phyloP scores from a whole-genome alignment of 345 rosid species.

The Cochlearia excelsa region DNA sequence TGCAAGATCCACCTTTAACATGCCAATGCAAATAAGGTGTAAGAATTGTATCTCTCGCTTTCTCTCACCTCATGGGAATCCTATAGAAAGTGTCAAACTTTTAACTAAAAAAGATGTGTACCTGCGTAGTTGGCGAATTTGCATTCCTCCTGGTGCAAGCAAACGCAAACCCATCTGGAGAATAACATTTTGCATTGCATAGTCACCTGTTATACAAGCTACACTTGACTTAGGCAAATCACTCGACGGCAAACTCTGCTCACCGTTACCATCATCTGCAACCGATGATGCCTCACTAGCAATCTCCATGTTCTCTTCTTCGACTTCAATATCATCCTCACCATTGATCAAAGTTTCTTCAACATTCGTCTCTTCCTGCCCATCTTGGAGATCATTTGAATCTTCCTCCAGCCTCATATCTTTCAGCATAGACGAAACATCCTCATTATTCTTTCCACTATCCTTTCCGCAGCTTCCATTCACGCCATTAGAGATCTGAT shows the following conservation, averaged over 20 bases:
- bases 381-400: conserved; percentile 47
- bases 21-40: conserved; percentile 10
- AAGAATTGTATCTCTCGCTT: conserved; percentile 12
- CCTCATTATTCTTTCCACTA: conserved; percentile 33
- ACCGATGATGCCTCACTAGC: conserved; percentile 49
- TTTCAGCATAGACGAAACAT: conserved; percentile 48
- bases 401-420: conserved; percentile 77
- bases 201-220: conserved; percentile 90
- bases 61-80: too few species aligned
- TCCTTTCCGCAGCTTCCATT: conserved; percentile 29
- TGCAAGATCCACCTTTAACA: conserved; percentile 77
- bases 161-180: conserved; percentile 93
- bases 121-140: conserved; percentile 85
- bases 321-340: conserved; percentile 30
- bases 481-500: conserved; percentile 27
- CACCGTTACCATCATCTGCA: conserved; percentile 69
- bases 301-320: conserved; percentile 46
- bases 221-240: conserved; percentile 91
- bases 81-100: conserved; percentile 1
- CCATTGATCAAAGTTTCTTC: conserved; percentile 29
- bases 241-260: conserved; percentile 83
- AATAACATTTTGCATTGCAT: conserved; percentile 94
- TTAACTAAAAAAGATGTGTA: conserved; percentile 22
- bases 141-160: conserved; percentile 86
- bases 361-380: conserved; percentile 21